Evolutionary conservation across 345 rosid genomes (phyloP), one percentile per base, ranked within the genome.

Genomic region (Pugionium dolabratum): DNA sequence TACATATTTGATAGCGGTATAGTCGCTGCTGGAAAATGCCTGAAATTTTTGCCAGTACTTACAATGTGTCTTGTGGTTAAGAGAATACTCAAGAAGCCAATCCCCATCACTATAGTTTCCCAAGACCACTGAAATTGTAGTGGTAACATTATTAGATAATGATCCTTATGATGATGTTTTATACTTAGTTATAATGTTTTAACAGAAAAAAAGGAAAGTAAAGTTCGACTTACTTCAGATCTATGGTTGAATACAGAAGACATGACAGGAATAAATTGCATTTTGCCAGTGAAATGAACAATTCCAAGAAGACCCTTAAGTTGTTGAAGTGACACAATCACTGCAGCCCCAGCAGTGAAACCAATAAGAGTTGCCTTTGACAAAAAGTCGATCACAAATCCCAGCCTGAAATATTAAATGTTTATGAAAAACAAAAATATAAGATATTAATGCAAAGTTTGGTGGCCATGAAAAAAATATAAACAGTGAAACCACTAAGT

Each of bases 331-430:
- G 96, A 85, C 18, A 95, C 99, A 52, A 95, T 91, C 41, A 95
- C 74, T 28, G 99, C 99, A 36, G 97, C 99, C 34, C 97, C 99
- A 41, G 97, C 97, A 88, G 87, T 95, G 81, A 95, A 95, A 58
- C 99, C 99, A 33, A 87, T 65, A 54, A 95, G 83, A 7, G 96
- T 95, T 41, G 99, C 97, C 88, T 86, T 91, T 32, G 99, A 95
- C 27, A 95, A 85, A 69, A 95, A 95, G 79, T 95, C 99, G 41
- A 95, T 95, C 51, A 91, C 51, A 74, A 95, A 95, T 4, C 99
- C 99, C 54, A 95, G 79, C 86, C 99, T 91, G 90, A 69, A 79
- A 33, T 45, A 7, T 35, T 35, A 25, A 18, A 18, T 18, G 18
- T 18, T 18, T 18, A 18, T 18, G 18, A 18, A 29, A 27, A 41